phyloP scores from a whole-genome alignment of 257 asterid genomes.

The Oldenlandia corymbosa region DNA sequence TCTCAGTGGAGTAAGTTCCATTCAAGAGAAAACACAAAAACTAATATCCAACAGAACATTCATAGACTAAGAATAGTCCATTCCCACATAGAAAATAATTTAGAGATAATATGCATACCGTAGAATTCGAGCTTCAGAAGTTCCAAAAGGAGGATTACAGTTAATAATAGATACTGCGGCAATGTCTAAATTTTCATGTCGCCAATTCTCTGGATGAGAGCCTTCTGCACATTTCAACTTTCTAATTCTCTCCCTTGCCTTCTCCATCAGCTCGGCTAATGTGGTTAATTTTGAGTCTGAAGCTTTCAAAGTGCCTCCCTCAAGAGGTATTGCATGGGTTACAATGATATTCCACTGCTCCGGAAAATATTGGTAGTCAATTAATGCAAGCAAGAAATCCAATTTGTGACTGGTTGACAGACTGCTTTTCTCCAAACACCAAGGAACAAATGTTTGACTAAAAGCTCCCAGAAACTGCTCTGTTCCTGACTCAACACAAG shows the following conservation, averaged over 20 bases:
- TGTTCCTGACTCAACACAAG: conserved; percentile 35
- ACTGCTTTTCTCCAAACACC: conserved; percentile 58
- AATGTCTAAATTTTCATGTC: conserved; percentile 66
- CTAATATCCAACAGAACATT: not conserved
- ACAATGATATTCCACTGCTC: conserved; percentile 80
- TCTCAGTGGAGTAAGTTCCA: not conserved
- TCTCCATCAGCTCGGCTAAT: conserved; percentile 72
- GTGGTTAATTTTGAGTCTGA: conserved; percentile 34
- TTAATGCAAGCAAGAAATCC: conserved; percentile 89
- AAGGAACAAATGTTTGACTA: conserved; percentile 57
- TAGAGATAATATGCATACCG: conserved; percentile 42
- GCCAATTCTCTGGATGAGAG: conserved; percentile 39
- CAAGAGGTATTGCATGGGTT: conserved; percentile 39
- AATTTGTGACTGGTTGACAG: conserved; percentile 46
- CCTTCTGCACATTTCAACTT: conserved; percentile 31
- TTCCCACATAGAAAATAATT: not conserved
- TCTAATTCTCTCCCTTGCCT: conserved; percentile 55
- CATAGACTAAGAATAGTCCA: not conserved
- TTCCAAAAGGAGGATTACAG: conserved; percentile 48
- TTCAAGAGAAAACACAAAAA: too few relatives aligned
- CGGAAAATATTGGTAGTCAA: conserved; percentile 58
- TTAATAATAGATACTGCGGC: conserved; percentile 54
- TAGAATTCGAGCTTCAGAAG: conserved; percentile 48
- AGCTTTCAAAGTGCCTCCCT: conserved; percentile 26
- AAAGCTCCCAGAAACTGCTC: conserved; percentile 54